Evolutionary conservation across 768 basidiomycete species (phyloP).

Genomic region (Serendipita sp.): DNA sequence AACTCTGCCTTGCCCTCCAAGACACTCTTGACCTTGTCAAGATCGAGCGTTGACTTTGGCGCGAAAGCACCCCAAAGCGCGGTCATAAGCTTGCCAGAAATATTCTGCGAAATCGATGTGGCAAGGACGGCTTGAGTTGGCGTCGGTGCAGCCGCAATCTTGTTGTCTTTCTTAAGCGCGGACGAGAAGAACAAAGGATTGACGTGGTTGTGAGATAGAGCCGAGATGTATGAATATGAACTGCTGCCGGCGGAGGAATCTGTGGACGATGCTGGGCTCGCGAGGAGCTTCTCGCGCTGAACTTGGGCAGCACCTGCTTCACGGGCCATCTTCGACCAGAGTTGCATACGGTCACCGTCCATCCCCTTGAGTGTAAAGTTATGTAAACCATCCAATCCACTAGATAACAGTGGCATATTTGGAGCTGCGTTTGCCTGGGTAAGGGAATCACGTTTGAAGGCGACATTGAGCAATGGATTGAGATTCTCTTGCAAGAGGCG

Average conservation of each 20-base stretch:
- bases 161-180: neutral
- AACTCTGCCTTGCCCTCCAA: slow-evolving; percentile 73
- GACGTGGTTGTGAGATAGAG: neutral
- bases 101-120: slow-evolving; percentile 62
- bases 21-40: slow-evolving; percentile 66
- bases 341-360: slow-evolving; percentile 78
- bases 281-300: slow-evolving; percentile 14
- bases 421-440: slow-evolving; percentile 18
- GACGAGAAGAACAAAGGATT: neutral
- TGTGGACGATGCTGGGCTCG: neutral
- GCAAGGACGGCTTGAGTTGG: slow-evolving; percentile 41
- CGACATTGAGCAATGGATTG: slow-evolving; percentile 50
- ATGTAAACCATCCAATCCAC: slow-evolving; percentile 59
- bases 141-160: slow-evolving; percentile 11
- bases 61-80: slow-evolving; percentile 83
- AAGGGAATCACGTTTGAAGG: slow-evolving; percentile 9
- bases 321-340: slow-evolving; percentile 81
- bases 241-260: neutral
- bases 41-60: slow-evolving; percentile 27
- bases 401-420: slow-evolving; percentile 21
- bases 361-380: slow-evolving; percentile 82
- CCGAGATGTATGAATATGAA: neutral
- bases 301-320: slow-evolving; percentile 28
- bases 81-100: slow-evolving; percentile 48
- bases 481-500: slow-evolving; percentile 51